These are phyloP conservation scores for Talaromyces liani DNA, from an alignment of 495 filamentous ascomycete species.

Conservation along the genomic window DNA sequence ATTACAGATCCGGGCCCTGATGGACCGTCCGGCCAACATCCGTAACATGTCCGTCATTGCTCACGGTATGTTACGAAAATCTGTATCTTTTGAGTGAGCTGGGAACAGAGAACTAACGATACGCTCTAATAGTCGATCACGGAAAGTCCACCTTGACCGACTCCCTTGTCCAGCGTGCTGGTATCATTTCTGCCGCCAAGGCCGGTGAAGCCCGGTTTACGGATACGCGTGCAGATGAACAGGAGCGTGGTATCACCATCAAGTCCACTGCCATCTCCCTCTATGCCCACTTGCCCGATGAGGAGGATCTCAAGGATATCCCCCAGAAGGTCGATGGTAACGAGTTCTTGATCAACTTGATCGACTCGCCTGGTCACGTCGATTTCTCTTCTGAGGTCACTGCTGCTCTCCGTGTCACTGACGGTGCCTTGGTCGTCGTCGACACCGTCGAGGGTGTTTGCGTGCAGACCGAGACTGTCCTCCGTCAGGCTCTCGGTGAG, in stretches of 20 bases:
- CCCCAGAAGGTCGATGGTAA: constrained; percentile 78
- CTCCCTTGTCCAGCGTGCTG: constrained; percentile 96
- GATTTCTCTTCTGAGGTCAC: constrained; percentile 99
- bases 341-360: constrained; percentile 99
- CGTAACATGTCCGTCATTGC: constrained; percentile 99
- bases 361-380: constrained; percentile 99
- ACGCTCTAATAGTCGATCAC: constrained; percentile 69
- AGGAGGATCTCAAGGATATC: constrained; percentile 93
- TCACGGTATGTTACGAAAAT: constrained; percentile 56
- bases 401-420: constrained; percentile 98
- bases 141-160: constrained; percentile 99
- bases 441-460: constrained; percentile 98
- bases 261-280: constrained; percentile 99
- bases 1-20: constrained; percentile 74
- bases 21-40: constrained; percentile 98
- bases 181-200: constrained; percentile 98
- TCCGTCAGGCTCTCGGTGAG: constrained; percentile 98
- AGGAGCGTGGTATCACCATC: constrained; percentile 99
- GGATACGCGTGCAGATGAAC: constrained; percentile 94
- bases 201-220: constrained; percentile 93
- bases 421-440: constrained; percentile 98
- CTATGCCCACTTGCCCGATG: constrained; percentile 74
- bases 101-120: not conserved
- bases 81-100: not conserved
- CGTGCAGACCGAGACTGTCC: constrained; percentile 99